A percentile compares a stretch with the other conserved stretches of the same genome.
Conservation (phyloP, 352 stramenopile genomes). For the Pelagophyceae sp. region DNA sequence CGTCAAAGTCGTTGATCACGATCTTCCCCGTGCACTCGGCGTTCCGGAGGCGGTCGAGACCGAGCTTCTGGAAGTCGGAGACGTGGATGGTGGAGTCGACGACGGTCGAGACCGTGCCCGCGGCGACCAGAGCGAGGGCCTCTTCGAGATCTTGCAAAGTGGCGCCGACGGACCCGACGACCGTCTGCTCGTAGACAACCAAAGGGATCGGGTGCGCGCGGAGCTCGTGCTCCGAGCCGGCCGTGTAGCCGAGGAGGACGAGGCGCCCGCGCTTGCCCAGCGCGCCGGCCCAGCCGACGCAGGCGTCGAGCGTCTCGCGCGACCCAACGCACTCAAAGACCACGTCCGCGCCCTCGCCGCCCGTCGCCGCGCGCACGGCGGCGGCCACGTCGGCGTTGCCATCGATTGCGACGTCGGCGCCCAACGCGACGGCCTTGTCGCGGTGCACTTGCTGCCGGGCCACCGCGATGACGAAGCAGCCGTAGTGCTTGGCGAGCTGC, state of each 20-base stretch:
- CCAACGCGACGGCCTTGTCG: constrained; percentile 21
- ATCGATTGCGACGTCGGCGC: constrained; percentile 26
- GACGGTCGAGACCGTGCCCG: no score
- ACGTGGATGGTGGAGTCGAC: no score
- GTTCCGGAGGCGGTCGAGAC: no score
- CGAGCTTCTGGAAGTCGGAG: no score
- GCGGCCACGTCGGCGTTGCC: neutral
- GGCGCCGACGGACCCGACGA: constrained; percentile 27
- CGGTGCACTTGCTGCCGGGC: constrained; percentile 20
- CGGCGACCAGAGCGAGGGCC: no score
- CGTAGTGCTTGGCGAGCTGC: constrained; percentile 24
- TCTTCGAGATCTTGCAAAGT: no score
- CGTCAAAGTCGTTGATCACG: no score
- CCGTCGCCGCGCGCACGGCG: constrained; percentile 20
- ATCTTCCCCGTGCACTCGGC: no score
- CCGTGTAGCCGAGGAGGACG: constrained; percentile 13
- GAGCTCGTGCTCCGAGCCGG: constrained; percentile 23
- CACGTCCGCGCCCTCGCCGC: constrained; percentile 20
- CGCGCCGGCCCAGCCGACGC: constrained; percentile 24
- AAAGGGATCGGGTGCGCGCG: constrained; percentile 25
- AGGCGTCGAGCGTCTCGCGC: constrained; percentile 27
- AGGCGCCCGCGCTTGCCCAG: constrained; percentile 25
- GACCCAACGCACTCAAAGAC: constrained; percentile 30
- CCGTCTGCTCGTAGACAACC: constrained; percentile 27
- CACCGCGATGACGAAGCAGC: neutral